phyloP scores from a whole-genome alignment of 1,284 basidiomycete genomes.

The Naganishia sp. region DNA sequence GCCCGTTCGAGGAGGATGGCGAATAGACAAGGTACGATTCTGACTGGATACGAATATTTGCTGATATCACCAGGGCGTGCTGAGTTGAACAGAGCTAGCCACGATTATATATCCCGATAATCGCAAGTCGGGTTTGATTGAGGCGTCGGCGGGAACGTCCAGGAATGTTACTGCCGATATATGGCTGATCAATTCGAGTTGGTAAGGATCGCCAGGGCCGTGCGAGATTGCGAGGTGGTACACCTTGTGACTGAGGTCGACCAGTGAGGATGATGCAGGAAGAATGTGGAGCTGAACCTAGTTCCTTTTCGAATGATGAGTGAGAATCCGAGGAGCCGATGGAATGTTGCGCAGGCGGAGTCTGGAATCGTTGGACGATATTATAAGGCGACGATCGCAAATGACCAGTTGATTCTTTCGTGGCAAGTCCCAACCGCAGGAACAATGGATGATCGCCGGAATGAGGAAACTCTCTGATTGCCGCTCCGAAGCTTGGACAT shows the following conservation, averaged over 20 bases:
- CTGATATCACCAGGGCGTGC: neutral
- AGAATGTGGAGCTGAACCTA: neutral
- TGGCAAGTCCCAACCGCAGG: too few species aligned
- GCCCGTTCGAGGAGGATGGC: constrained; percentile 3
- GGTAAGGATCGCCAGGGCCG: constrained; percentile 12
- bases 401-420: too few species aligned
- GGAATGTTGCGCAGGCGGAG: neutral
- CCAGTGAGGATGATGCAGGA: neutral
- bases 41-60: too few species aligned
- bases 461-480: too few species aligned
- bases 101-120: too few species aligned
- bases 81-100: too few species aligned
- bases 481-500: too few species aligned
- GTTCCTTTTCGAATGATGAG: constrained; percentile 9
- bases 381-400: constrained; percentile 10
- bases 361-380: constrained; percentile 6
- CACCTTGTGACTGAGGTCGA: constrained; percentile 7
- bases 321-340: constrained; percentile 15
- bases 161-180: too few species aligned
- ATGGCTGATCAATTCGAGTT: neutral
- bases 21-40: too few species aligned
- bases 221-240: neutral
- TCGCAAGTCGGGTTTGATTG: too few species aligned
- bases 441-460: too few species aligned
- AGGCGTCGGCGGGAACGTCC: too few species aligned